Evolutionary conservation across 768 basidiomycete species (phyloP), one percentile per base, ranked within the genome.

Genomic region (Gloeophyllum trabeum): DNA sequence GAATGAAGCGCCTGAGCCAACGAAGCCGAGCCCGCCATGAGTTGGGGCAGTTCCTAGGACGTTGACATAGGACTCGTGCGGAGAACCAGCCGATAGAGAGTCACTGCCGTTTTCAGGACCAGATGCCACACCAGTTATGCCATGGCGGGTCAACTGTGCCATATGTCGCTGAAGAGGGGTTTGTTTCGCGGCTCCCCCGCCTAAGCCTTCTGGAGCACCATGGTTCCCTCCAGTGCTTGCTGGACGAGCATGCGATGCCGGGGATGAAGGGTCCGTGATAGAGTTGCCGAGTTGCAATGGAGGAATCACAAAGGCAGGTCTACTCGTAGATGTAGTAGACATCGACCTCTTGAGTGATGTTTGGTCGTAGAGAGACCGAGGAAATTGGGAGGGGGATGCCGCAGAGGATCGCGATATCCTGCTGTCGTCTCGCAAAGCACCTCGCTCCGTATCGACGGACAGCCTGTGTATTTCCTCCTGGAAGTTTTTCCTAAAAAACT

Each of bases 401-500:
- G 28, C 28, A 10, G 28, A 32, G 10, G 28, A 32, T n/a, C n/a
- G n/a, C n/a, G n/a, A n/a, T n/a, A n/a, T n/a, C n/a, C n/a, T n/a
- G 28, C 16, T 32, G 10, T 10, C 10, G 28, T 10, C 10, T 32
- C 10, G 10, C 16, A 32, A 32, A 32, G 28, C 16, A 10, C 16
- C 28, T 10, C 10, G 16, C 10, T 10, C 28, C 10, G 66, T 64
- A 35, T 82, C 82, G 4, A 80, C 68, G 1, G 69, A 72, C 36
- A 91, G 63, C 3, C 83, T 76, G 39, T 73, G 71, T 35, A 91
- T 82, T 55, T 91, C 88, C 26, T 90, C 88, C 3, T 74, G 60
- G 62, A 88, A 91, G 53, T 88, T 88, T 59, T 82, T 86, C 43
- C 67, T 73, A 68, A 89, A 91, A 60, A 91, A 83, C 46, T 73